Evolutionary conservation across 441 rosid species (phyloP).

Genomic region (Rhodomyrtus psidioides): DNA sequence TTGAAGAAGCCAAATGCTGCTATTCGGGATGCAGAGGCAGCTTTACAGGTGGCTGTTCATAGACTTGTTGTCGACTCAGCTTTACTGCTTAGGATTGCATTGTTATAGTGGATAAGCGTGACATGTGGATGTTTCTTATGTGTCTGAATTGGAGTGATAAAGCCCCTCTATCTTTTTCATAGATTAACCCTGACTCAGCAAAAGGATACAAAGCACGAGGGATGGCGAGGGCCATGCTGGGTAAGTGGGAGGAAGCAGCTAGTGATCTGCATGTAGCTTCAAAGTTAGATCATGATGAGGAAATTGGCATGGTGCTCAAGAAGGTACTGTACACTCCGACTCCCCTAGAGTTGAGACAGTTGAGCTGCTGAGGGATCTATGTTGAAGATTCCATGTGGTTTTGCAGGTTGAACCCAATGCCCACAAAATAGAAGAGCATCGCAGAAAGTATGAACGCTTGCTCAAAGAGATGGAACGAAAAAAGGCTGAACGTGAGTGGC

Average conservation of each 20-base stretch:
- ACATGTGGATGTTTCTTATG: not conserved
- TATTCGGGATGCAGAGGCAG: conserved; percentile 39
- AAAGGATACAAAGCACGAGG: conserved; percentile 61
- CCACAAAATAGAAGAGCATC: conserved; percentile 64
- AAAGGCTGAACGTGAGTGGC: conserved; percentile 39
- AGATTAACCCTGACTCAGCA: conserved; percentile 69
- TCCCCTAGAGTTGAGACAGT: not conserved
- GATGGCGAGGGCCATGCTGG: conserved; percentile 50
- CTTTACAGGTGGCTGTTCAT: conserved; percentile 29
- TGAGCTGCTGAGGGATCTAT: not conserved
- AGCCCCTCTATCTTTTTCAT: not conserved
- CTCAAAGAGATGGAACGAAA: conserved; percentile 47
- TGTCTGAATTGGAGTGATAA: not conserved
- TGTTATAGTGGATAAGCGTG: not conserved
- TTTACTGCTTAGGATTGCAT: not conserved
- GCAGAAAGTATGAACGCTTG: conserved; percentile 61
- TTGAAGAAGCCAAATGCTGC: conserved; percentile 59
- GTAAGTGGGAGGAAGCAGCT: conserved; percentile 56
- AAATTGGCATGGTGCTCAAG: conserved; percentile 37
- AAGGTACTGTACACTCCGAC: conserved; percentile 23
- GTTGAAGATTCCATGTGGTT: not conserved
- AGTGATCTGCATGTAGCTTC: conserved; percentile 57
- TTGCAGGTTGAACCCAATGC: conserved; percentile 78
- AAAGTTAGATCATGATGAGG: conserved; percentile 57
- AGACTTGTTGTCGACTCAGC: not conserved